Conservation (phyloP, 441 rosid species). For the Aleurites moluccanus region DNA sequence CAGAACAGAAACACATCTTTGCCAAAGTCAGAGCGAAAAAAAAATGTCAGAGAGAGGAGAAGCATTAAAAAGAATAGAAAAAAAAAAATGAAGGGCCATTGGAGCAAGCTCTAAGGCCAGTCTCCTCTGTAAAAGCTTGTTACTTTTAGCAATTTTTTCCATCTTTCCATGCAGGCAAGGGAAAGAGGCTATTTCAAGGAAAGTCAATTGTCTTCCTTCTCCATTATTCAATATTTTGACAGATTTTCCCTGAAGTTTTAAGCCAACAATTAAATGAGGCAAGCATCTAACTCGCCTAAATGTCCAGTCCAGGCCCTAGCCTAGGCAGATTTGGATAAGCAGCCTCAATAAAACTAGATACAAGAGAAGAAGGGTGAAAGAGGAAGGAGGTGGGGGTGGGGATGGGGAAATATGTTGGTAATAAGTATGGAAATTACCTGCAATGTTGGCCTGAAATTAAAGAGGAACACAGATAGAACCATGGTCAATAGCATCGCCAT, state of each 20-base stretch:
- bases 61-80: too few relatives aligned
- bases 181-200: not conserved
- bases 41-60: not conserved
- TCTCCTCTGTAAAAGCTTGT: not conserved
- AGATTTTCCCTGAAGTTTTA: too few relatives aligned
- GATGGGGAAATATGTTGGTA: not conserved
- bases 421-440: constrained; percentile 43
- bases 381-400: not conserved
- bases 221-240: not conserved
- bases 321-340: not conserved
- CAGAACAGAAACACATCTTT: not conserved
- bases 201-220: too few relatives aligned
- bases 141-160: not conserved
- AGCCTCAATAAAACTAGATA: not conserved
- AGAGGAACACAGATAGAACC: constrained; percentile 66
- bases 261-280: not conserved
- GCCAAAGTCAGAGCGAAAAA: not conserved
- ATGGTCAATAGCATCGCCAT: constrained; percentile 74
- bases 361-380: not conserved
- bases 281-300: not conserved
- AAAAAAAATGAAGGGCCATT: not conserved
- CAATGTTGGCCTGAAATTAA: constrained; percentile 63
- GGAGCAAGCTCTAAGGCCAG: not conserved
- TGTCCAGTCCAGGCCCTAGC: not conserved
- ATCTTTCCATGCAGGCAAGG: not conserved